Percentiles rank a stretch among this genome's conserved stretches.
Conservation (phyloP, 2,329 filamentous ascomycete genomes). For the Colletotrichum sp. region DNA sequence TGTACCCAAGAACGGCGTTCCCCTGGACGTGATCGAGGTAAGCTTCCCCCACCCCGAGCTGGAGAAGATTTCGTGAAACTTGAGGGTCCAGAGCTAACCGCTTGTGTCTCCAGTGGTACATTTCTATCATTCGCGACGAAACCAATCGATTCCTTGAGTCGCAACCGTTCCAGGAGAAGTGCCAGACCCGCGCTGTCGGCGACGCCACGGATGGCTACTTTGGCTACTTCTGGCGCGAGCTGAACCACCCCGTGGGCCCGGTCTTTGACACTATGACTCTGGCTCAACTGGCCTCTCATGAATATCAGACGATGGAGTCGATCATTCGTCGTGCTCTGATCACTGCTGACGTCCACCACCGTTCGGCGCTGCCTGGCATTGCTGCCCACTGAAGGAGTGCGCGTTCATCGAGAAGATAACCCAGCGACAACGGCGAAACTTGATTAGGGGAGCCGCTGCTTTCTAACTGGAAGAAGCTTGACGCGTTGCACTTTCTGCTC, state of each 20-base stretch:
- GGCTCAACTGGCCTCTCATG: slow-evolving; percentile 45
- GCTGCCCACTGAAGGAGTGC: background rate
- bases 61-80: background rate
- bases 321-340: slow-evolving; percentile 50
- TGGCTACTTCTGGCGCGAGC: slow-evolving; percentile 57
- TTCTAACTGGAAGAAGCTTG: background rate
- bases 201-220: slow-evolving; percentile 49
- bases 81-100: slow-evolving; percentile 15
- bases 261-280: slow-evolving; percentile 56
- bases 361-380: background rate
- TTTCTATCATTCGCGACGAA: slow-evolving; percentile 59
- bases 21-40: slow-evolving; percentile 62
- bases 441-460: background rate
- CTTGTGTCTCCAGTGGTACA: slow-evolving; percentile 55
- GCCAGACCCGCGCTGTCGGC: slow-evolving; percentile 36
- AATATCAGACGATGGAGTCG: slow-evolving; percentile 55
- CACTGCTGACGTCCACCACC: background rate
- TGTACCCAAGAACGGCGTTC: slow-evolving; percentile 50
- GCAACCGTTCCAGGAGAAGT: slow-evolving; percentile 47
- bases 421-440: background rate
- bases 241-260: slow-evolving; percentile 44
- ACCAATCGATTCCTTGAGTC: slow-evolving; percentile 45
- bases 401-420: background rate
- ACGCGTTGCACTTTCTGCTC: background rate
- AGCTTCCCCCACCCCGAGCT: slow-evolving; percentile 25